phyloP scores from a whole-genome alignment of 2,329 filamentous ascomycete genomes.

The Rachicladosporium sp. region DNA sequence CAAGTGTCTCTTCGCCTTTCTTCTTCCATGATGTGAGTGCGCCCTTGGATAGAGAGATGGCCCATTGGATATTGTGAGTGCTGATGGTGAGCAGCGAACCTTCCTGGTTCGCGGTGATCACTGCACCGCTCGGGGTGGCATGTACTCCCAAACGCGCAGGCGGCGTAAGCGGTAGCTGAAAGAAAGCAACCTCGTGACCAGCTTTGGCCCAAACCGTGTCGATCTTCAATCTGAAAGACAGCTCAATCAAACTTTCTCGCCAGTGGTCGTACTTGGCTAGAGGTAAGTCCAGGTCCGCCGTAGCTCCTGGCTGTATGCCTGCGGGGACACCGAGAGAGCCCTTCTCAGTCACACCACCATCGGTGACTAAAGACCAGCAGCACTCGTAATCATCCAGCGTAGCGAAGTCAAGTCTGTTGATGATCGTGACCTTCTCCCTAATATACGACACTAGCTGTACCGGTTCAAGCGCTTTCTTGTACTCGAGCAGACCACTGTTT shows the following conservation, averaged over 20 bases:
- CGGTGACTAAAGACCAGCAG: conserved; percentile 8
- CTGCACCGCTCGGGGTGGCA: background rate
- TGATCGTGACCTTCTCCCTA: conserved; percentile 14
- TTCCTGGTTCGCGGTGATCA: conserved; percentile 1
- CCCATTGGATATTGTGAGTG: conserved; percentile 8
- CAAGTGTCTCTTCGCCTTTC: conserved; percentile 10
- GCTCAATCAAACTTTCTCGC: conserved; percentile 11
- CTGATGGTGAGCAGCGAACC: background rate
- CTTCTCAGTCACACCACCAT: conserved; percentile 9
- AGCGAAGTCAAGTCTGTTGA: conserved; percentile 21
- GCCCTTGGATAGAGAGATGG: conserved; percentile 11
- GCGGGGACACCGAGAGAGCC: conserved; percentile 4
- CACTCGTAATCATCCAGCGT: conserved; percentile 25
- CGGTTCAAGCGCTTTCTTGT: conserved; percentile 33
- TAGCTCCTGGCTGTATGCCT: conserved; percentile 9
- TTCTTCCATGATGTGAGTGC: conserved; percentile 15
- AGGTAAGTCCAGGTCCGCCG: conserved; percentile 11
- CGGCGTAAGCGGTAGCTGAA: conserved; percentile 16
- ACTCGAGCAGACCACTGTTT: conserved; percentile 29
- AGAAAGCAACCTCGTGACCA: conserved; percentile 26
- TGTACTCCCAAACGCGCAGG: conserved; percentile 6
- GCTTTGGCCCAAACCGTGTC: conserved; percentile 20
- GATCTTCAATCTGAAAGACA: conserved; percentile 23
- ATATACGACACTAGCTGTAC: conserved; percentile 25
- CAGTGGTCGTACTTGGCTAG: background rate